Evolutionary conservation across 371 early-diverging fungal genomes (phyloP), one percentile per base, ranked within the genome.

Genomic region (Fennellomyces sp.): DNA sequence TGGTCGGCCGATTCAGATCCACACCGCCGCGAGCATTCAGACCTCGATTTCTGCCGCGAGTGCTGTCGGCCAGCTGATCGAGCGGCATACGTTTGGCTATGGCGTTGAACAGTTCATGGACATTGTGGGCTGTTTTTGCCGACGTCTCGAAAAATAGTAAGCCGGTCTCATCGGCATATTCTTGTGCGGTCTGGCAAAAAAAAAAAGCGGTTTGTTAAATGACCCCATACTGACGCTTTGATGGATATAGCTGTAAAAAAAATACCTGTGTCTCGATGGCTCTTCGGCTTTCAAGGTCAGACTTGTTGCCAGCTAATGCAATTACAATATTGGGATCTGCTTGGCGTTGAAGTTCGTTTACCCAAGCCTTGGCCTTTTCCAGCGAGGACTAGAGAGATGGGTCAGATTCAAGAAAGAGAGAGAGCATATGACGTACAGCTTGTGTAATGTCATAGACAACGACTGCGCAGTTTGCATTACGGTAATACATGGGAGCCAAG

Each of bases 401-500:
- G 45, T 27, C 1, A 41, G 52, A 39, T 52, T n/a, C 25, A 35
- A 36, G 42, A 50, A 28, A 49, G 7, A 57, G 28, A 25, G 41
- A 17, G 19, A 33, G 19, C 5, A 35, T 30, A 31, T 17, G 28
- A 64, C 81, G 63, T 82, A 87, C 89, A 45, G 88, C 73, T 78
- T 97, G 95, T 35, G 99, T 97, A 65, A 99, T 94, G 81, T 99
- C 99, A 70, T 98, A 99, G 15, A 93, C 98, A 21, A 97, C 95
- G 5, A 97, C 89, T 3, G 97, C 97, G 52, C 94, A 95, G 73
- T 93, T 93, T 19, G 99, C 98, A 71, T 95, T 96, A 55, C 99
- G 85, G 75, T 99, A 99, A 80, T 99, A 99, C 96, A 97, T 98
- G 33, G 97, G 98, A 48, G 99, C 99, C 69, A 99, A 90, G 66